These are phyloP conservation scores for Micractinium conductrix DNA, from an alignment of 139 green algal species.

Conservation along the genomic window DNA sequence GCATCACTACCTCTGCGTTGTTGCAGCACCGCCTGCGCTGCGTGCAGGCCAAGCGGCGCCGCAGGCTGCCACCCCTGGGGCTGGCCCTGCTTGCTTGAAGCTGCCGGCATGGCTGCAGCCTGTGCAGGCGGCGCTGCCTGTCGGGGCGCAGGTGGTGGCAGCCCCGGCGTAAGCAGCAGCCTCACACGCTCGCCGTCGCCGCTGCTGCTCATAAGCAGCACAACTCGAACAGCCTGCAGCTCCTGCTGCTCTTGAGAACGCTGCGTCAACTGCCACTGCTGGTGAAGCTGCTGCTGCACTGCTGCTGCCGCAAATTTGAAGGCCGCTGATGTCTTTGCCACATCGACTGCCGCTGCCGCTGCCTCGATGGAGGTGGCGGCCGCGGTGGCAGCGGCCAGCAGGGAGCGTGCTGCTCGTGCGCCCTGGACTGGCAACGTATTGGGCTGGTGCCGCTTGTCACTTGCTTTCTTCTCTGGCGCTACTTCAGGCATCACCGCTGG, in stretches of 20 bases:
- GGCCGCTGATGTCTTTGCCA: not conserved
- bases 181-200: not conserved
- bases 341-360: not conserved
- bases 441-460: not conserved
- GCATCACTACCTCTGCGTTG: not conserved
- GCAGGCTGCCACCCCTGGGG: not conserved
- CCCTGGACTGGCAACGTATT: not conserved
- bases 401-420: not conserved
- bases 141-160: not conserved
- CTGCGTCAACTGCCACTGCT: not conserved
- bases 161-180: conserved; percentile 9
- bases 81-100: not conserved
- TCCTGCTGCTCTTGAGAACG: not conserved
- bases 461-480: not conserved
- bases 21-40: not conserved
- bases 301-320: conserved; percentile 18
- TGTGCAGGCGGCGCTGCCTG: not conserved
- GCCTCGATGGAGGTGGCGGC: not conserved
- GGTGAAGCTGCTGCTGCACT: conserved; percentile 8
- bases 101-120: not conserved
- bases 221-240: not conserved
- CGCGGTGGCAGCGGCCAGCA: not conserved
- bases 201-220: not conserved
- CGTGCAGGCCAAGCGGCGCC: not conserved
- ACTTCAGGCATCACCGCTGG: not conserved